Base-by-base conservation (phyloP, 1,139 yeast genomes). In the Kluyveromyces sp. region DNA sequence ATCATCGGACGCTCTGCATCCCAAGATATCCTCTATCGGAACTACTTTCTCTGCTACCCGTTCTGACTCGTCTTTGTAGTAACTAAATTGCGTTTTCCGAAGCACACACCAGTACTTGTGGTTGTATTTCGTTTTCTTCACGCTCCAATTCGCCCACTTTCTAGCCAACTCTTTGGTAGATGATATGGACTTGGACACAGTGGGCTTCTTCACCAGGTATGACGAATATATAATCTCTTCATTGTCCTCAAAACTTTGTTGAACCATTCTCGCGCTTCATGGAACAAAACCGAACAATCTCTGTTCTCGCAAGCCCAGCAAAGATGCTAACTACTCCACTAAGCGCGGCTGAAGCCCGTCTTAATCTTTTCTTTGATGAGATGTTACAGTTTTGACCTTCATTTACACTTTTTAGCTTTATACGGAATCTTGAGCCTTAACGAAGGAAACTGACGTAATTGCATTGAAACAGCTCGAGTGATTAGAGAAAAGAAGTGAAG, bases 11-110 rank as follows among this genome's bases (percentile, higher is more conserved):
- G 49, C 39, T 25, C 54, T 44, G 41, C 45, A 53, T 20, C 45
- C 65, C 54, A 68, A 57, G 30, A 69, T 60, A 30, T 67, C 68
- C 25, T 58, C 57, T 6, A 64, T 54, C 6, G 63, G 63, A 16
- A 77, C 65, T 11, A 79, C 79, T 40, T 65, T 68, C 36, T 70
- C 64, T 0, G 83, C 78, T 55, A 77, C 75, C 56, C 77, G 71
- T 54, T 79, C 85, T 33, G 69, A 63, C 13, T 71, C 68, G 52
- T 78, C 80, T 54, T 77, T 77, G 57, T 79, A 79, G 57, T 74
- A 77, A 13, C 79, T 68, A 32, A 79, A 63, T 54, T 77, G 83
- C 40, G 71, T 67, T 16, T 66, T 65, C 33, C 85, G 63, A n/a
- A 79, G 63, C 2, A 77, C 81, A 49, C 77, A 75, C 85, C 85